phyloP scores from a whole-genome alignment of 1,284 basidiomycete genomes.

The Boletus mariae region DNA sequence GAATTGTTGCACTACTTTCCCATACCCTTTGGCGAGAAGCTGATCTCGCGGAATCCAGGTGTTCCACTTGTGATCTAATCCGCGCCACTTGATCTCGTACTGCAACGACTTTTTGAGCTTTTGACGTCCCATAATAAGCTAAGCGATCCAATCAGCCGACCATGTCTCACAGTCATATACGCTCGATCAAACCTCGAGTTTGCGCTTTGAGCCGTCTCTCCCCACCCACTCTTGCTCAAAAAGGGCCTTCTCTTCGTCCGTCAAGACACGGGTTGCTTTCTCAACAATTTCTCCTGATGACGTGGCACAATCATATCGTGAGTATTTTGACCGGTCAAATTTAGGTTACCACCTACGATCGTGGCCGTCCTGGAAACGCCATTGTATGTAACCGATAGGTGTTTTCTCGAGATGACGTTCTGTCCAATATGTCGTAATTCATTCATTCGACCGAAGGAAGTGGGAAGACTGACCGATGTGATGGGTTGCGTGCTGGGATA shows the following conservation, averaged over 20 bases:
- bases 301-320: slow-evolving; percentile 11
- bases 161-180: slow-evolving; percentile 4
- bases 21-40: slow-evolving; percentile 84
- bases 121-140: slow-evolving; percentile 93
- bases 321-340: slow-evolving; percentile 11
- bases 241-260: slow-evolving; percentile 81
- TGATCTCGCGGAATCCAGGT: slow-evolving; percentile 93
- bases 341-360: slow-evolving; percentile 65
- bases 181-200: slow-evolving; percentile 68
- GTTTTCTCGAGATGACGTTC: slow-evolving; percentile 94
- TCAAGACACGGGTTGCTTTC: slow-evolving; percentile 87
- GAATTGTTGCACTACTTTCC: slow-evolving; percentile 89
- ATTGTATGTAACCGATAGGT: slow-evolving; percentile 94
- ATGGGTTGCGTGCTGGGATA: slow-evolving; percentile 97
- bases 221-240: slow-evolving; percentile 90
- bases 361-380: slow-evolving; percentile 99
- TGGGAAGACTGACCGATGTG: slow-evolving; percentile 64
- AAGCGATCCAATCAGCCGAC: slow-evolving; percentile 7
- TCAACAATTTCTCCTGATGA: slow-evolving; percentile 79
- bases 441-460: slow-evolving; percentile 17
- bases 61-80: slow-evolving; percentile 91
- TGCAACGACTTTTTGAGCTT: slow-evolving; percentile 96
- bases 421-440: slow-evolving; percentile 30
- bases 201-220: slow-evolving; percentile 87
- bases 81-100: slow-evolving; percentile 97